phyloP scores from a whole-genome alignment of 768 basidiomycete genomes.

The Boletus rubescentipes region DNA sequence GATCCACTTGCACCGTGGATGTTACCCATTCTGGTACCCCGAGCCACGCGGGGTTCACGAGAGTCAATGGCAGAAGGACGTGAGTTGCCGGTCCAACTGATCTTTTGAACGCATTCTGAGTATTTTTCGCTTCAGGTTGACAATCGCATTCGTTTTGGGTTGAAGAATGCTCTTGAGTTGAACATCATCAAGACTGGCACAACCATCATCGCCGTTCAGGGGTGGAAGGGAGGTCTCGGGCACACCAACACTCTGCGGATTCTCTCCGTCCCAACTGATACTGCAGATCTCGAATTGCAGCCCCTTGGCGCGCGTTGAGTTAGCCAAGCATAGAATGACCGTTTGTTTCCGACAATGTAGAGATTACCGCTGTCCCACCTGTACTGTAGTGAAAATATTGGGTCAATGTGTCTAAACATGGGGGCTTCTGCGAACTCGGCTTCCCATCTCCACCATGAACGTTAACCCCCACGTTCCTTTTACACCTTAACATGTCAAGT shows the following conservation, averaged over 20 bases:
- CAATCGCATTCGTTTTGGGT: constrained; percentile 86
- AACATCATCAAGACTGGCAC: constrained; percentile 86
- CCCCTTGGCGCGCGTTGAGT: constrained; percentile 42
- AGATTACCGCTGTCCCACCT: constrained; percentile 6
- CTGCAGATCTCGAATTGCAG: constrained; percentile 75
- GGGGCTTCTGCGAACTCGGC: too few species aligned
- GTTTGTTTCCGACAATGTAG: constrained; percentile 4
- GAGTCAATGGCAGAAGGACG: constrained; percentile 97
- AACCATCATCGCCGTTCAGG: constrained; percentile 93
- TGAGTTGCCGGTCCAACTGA: constrained; percentile 37
- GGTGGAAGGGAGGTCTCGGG: constrained; percentile 98
- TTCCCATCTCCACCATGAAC: not conserved
- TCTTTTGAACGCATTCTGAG: constrained; percentile 9
- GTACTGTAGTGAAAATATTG: constrained; percentile 1
- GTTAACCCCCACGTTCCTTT: not conserved
- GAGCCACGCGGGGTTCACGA: constrained; percentile 88
- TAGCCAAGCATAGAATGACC: not conserved
- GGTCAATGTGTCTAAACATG: not conserved
- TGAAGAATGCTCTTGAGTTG: constrained; percentile 78
- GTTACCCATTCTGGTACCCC: constrained; percentile 96
- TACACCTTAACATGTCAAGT: not conserved
- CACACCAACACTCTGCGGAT: constrained; percentile 92
- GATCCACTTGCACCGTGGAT: constrained; percentile 94
- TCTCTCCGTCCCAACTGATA: constrained; percentile 78
- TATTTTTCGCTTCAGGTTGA: constrained; percentile 55